Percentiles rank a stretch among this genome's conserved stretches.
Evolutionary conservation across 2,329 filamentous ascomycete species (phyloP).

Genomic region (Fusarium aywerte): DNA sequence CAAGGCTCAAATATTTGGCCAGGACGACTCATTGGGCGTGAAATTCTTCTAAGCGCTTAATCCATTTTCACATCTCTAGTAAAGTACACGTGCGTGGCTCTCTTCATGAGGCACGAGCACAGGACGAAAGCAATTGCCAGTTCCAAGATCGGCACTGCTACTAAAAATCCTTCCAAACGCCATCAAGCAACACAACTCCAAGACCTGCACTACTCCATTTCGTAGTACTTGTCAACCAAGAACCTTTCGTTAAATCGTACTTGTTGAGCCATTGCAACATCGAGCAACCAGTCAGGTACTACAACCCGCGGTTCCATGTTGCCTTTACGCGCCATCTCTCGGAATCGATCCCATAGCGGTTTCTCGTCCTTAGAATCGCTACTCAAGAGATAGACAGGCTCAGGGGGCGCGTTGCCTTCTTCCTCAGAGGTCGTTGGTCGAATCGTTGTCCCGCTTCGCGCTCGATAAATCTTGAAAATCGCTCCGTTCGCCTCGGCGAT

Average conservation of each 20-base stretch:
- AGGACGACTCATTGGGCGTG: conserved; percentile 87
- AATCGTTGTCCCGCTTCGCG: conserved; percentile 75
- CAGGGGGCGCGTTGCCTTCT: conserved; percentile 68
- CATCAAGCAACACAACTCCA: conserved; percentile 23
- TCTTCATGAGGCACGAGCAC: conserved; percentile 5
- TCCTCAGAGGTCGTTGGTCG: conserved; percentile 73
- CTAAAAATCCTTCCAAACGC: conserved; percentile 35
- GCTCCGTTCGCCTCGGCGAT: conserved; percentile 93
- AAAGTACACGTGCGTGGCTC: conserved; percentile 19
- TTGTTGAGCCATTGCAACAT: conserved; percentile 89
- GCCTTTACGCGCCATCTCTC: conserved; percentile 79
- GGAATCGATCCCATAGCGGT: conserved; percentile 82
- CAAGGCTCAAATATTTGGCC: conserved; percentile 93
- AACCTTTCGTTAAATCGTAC: conserved; percentile 75
- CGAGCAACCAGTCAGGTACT: conserved; percentile 87
- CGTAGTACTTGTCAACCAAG: conserved; percentile 59
- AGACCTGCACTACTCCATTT: conserved; percentile 21
- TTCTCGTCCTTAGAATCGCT: conserved; percentile 74
- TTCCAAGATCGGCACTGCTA: conserved; percentile 17
- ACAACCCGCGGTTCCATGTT: conserved; percentile 86
- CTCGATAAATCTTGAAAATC: conserved; percentile 79
- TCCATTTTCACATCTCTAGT: conserved; percentile 34
- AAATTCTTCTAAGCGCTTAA: conserved; percentile 85
- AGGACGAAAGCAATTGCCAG: conserved; percentile 13
- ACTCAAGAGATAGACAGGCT: conserved; percentile 86